These are phyloP conservation scores for Aleurites moluccanus DNA, from an alignment of 441 rosid species.

Conservation along the genomic window DNA sequence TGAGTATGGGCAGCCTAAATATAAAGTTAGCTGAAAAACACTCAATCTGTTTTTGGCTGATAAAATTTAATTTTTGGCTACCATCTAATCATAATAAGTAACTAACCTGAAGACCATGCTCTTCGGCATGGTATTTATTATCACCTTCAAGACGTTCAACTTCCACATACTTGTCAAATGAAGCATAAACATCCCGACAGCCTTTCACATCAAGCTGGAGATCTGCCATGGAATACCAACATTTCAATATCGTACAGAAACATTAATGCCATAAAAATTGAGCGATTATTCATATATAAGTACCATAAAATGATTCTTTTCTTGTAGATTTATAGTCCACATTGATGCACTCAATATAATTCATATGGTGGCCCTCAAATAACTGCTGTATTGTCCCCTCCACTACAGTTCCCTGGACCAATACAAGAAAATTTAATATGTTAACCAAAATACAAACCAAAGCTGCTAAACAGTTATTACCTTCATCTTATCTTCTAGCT, in stretches of 20 bases:
- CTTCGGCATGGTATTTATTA: constrained; percentile 92
- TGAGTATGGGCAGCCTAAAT: background rate
- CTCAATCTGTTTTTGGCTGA: background rate
- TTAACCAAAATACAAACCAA: constrained; percentile 13
- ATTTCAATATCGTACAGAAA: constrained; percentile 11
- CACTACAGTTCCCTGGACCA: constrained; percentile 80
- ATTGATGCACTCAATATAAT: constrained; percentile 89
- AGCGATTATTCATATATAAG: constrained; percentile 14
- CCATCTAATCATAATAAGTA: background rate
- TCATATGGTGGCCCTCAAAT: constrained; percentile 95
- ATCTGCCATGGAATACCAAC: constrained; percentile 46
- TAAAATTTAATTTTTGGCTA: background rate
- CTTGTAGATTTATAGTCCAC: constrained; percentile 92
- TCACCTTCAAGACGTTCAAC: constrained; percentile 98
- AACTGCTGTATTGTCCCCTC: constrained; percentile 94
- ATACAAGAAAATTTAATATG: constrained; percentile 19
- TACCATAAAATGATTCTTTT: constrained; percentile 93
- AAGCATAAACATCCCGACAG: constrained; percentile 92
- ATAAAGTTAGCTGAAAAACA: background rate
- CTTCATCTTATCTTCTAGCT: constrained; percentile 97
- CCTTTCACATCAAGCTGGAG: constrained; percentile 99
- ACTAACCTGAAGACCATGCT: constrained; percentile 88
- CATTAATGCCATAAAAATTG: constrained; percentile 20
- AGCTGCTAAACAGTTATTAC: constrained; percentile 36
- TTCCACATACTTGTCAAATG: constrained; percentile 96